Evolutionary conservation across 2,329 filamentous ascomycete species (phyloP).

Genomic region (Colletotrichum trifolii): DNA sequence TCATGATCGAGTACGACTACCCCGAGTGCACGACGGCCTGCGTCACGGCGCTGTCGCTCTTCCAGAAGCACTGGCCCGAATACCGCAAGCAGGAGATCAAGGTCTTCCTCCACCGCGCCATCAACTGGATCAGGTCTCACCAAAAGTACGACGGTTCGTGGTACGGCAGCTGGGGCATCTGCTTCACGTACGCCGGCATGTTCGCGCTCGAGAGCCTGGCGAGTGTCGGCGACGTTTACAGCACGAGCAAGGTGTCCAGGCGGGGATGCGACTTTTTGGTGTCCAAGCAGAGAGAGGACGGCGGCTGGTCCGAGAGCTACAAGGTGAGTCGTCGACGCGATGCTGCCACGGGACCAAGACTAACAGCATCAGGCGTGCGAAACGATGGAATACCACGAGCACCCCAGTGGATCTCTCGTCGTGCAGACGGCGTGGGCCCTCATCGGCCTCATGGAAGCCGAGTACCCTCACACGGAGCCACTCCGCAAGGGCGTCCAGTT

Average conservation of each 20-base stretch:
- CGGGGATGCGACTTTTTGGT: slow-evolving; percentile 88
- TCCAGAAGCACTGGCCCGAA: slow-evolving; percentile 82
- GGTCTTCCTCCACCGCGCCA: slow-evolving; percentile 76
- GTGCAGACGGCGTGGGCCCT: slow-evolving; percentile 95
- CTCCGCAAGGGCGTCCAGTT: slow-evolving; percentile 81
- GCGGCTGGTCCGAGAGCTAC: slow-evolving; percentile 98
- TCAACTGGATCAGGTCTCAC: slow-evolving; percentile 83
- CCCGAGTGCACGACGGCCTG: slow-evolving; percentile 97
- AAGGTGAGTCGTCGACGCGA: slow-evolving; percentile 57
- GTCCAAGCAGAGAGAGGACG: slow-evolving; percentile 85
- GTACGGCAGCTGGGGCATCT: slow-evolving; percentile 99
- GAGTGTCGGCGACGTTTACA: slow-evolving; percentile 83
- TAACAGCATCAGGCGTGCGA: slow-evolving; percentile 73
- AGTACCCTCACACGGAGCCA: slow-evolving; percentile 79
- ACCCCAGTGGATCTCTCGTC: slow-evolving; percentile 81
- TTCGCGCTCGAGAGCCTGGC: slow-evolving; percentile 91
- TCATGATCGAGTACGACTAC: slow-evolving; percentile 99
- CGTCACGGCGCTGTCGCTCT: slow-evolving; percentile 86
- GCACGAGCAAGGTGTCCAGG: slow-evolving; percentile 75
- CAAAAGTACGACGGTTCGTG: slow-evolving; percentile 89
- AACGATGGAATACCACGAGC: slow-evolving; percentile 78
- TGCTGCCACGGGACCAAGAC: neutral
- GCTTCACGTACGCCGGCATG: slow-evolving; percentile 97
- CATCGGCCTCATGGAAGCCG: slow-evolving; percentile 84
- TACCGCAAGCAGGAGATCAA: slow-evolving; percentile 83